Conservation (phyloP, 345 rosid species). For the Populus euphratica region DNA sequence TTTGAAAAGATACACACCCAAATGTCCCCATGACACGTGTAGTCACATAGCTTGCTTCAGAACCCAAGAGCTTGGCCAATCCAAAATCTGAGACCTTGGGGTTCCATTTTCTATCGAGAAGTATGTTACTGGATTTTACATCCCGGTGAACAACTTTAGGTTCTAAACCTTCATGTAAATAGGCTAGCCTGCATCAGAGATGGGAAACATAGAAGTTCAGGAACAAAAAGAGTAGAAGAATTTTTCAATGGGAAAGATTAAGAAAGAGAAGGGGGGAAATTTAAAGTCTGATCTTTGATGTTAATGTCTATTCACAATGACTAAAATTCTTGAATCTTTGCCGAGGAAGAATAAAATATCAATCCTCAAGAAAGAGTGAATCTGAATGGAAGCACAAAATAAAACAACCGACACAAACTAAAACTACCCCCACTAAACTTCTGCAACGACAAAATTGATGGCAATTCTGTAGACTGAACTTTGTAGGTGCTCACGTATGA, state of each 20-base stretch:
- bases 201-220: conserved; percentile 11
- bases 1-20: conserved; percentile 48
- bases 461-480: background rate
- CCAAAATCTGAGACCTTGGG: conserved; percentile 90
- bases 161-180: conserved; percentile 92
- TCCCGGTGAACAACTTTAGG: conserved; percentile 96
- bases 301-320: background rate
- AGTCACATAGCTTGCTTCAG: conserved; percentile 84
- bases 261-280: background rate
- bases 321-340: background rate
- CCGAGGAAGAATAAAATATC: background rate
- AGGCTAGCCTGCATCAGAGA: conserved; percentile 58
- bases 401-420: too few relatives aligned
- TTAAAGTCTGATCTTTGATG: background rate
- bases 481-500: background rate
- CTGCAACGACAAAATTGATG: background rate
- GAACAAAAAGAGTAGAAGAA: background rate
- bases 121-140: conserved; percentile 89
- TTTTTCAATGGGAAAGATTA: background rate
- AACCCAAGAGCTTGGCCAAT: conserved; percentile 80
- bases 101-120: conserved; percentile 77
- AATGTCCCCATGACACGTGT: conserved; percentile 98
- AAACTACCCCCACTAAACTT: background rate
- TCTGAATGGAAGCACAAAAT: background rate
- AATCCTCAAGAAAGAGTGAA: background rate